Percentiles rank a stretch among this genome's conserved stretches.
Evolutionary conservation across 805 yeast genomes (phyloP).

Genomic region (Babjeviella inositovora): DNA sequence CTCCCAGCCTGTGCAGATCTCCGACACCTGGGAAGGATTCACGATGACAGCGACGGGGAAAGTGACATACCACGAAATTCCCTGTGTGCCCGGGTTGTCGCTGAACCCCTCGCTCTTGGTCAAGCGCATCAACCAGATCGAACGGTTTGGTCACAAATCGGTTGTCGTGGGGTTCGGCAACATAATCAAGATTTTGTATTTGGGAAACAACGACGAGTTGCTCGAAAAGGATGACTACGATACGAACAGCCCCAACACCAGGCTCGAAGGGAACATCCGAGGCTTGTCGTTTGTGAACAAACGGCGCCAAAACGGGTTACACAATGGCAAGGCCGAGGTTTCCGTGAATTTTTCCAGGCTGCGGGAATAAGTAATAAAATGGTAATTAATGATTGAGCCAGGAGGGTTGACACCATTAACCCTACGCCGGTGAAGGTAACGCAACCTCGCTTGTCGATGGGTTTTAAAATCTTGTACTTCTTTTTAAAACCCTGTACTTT

Average conservation of each 20-base stretch:
- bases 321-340: constrained; percentile 4
- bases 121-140: constrained; percentile 42
- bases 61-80: constrained; percentile 41
- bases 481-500: too few relatives aligned
- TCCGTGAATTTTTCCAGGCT: too few relatives aligned
- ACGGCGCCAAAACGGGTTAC: constrained; percentile 9
- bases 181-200: constrained; percentile 50
- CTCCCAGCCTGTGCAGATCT: constrained; percentile 15
- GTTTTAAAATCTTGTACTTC: too few relatives aligned
- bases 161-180: constrained; percentile 66
- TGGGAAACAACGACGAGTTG: constrained; percentile 64
- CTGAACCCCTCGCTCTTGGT: constrained; percentile 27
- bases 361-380: too few relatives aligned
- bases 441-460: too few relatives aligned
- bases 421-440: too few relatives aligned
- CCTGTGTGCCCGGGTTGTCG: too few relatives aligned
- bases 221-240: constrained; percentile 41
- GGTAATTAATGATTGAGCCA: too few relatives aligned
- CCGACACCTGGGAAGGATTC: constrained; percentile 67
- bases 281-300: constrained; percentile 37
- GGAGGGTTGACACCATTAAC: too few relatives aligned
- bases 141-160: constrained; percentile 64
- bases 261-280: constrained; percentile 16
- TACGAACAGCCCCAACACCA: constrained; percentile 15
- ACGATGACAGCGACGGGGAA: constrained; percentile 57